Conservation (phyloP, 306 rosid genomes). For the Geum urbanum region DNA sequence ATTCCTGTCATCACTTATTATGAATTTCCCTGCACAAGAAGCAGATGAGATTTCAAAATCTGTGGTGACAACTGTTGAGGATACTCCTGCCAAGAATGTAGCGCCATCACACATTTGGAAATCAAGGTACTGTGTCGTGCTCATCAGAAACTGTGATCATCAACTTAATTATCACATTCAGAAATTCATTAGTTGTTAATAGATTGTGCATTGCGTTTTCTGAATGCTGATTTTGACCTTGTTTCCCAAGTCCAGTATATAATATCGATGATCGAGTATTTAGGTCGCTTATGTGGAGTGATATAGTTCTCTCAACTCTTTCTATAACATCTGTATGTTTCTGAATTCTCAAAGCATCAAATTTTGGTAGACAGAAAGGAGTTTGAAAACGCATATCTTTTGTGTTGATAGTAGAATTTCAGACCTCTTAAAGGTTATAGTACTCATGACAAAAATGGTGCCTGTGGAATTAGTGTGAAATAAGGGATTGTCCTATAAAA, state of each 20-base stretch:
- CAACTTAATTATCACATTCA: neutral
- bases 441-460: neutral
- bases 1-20: conserved; percentile 77
- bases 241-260: neutral
- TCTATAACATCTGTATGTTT: neutral
- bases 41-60: conserved; percentile 89
- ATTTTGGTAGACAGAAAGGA: neutral
- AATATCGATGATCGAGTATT: neutral
- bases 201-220: neutral
- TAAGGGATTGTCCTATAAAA: neutral
- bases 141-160: neutral
- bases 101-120: conserved; percentile 72
- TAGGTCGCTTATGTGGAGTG: neutral
- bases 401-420: neutral
- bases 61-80: conserved; percentile 57
- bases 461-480: neutral
- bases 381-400: neutral
- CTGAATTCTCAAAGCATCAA: neutral
- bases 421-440: conserved; percentile 3
- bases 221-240: neutral
- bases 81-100: conserved; percentile 40
- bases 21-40: conserved; percentile 79
- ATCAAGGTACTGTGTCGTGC: conserved; percentile 58
- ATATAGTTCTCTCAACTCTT: neutral
- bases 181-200: neutral